Evolutionary conservation across 2,329 filamentous ascomycete species (phyloP).

Genomic region (Scedosporium dehoogii): DNA sequence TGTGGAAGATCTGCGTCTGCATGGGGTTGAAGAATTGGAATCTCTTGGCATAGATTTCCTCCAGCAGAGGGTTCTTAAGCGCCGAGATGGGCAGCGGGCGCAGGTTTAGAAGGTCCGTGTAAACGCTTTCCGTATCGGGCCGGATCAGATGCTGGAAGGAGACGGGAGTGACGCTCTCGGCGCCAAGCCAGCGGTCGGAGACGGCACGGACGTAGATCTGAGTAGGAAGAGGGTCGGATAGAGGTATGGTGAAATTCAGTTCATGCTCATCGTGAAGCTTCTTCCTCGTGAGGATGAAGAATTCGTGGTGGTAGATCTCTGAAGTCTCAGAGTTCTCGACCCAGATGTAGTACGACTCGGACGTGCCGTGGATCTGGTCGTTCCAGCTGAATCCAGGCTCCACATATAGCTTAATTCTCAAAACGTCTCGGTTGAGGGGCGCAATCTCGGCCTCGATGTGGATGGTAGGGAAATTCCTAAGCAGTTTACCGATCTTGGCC

Average conservation of each 20-base stretch:
- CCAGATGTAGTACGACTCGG: slow-evolving; percentile 97
- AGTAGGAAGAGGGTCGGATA: slow-evolving; percentile 84
- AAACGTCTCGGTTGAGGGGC: slow-evolving; percentile 85
- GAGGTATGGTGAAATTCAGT: slow-evolving; percentile 91
- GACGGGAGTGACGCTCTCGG: slow-evolving; percentile 88
- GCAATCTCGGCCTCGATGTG: slow-evolving; percentile 90
- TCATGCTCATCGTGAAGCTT: slow-evolving; percentile 96
- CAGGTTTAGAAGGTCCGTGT: slow-evolving; percentile 85
- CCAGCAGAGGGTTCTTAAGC: slow-evolving; percentile 74
- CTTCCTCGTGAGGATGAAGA: slow-evolving; percentile 81
- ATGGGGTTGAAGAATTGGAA: slow-evolving; percentile 99
- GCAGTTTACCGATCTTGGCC: slow-evolving; percentile 64
- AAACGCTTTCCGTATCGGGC: slow-evolving; percentile 93
- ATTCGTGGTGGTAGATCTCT: slow-evolving; percentile 96
- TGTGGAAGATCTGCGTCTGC: slow-evolving; percentile 98
- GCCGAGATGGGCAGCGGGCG: slow-evolving; percentile 83
- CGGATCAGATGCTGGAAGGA: slow-evolving; percentile 97
- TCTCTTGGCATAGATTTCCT: slow-evolving; percentile 78
- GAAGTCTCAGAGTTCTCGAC: slow-evolving; percentile 97
- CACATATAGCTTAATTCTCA: slow-evolving; percentile 80
- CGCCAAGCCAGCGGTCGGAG: slow-evolving; percentile 92
- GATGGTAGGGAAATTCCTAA: slow-evolving; percentile 87
- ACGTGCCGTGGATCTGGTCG: slow-evolving; percentile 83
- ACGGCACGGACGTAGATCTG: slow-evolving; percentile 95
- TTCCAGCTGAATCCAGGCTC: slow-evolving; percentile 93